These are phyloP conservation scores for Blastocystis hominis DNA, from an alignment of 352 stramenopile genomes.

Conservation along the genomic window DNA sequence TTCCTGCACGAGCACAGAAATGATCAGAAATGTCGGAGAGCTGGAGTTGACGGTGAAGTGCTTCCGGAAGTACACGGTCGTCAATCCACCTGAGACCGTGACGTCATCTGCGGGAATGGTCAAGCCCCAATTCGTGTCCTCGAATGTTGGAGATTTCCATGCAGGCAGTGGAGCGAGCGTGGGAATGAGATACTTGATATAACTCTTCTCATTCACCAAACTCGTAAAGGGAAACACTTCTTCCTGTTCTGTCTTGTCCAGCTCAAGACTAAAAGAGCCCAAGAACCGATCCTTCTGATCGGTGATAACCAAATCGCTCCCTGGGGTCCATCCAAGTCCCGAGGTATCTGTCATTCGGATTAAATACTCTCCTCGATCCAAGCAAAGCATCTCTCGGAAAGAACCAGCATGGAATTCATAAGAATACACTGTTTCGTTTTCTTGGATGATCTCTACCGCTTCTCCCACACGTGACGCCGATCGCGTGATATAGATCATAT, in stretches of 20 bases:
- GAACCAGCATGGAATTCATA: not conserved
- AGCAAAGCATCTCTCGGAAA: not conserved
- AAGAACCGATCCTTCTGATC: not conserved
- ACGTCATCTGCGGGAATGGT: not conserved
- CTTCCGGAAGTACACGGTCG: conserved; percentile 18
- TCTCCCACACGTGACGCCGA: not conserved
- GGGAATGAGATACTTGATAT: not conserved
- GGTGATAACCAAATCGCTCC: not conserved
- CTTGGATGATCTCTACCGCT: not conserved
- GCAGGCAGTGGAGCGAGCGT: not conserved
- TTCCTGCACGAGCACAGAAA: not conserved
- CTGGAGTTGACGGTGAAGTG: not conserved
- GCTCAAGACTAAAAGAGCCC: not conserved
- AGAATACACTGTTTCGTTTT: not conserved
- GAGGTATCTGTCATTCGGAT: not conserved
- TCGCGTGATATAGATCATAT: not conserved
- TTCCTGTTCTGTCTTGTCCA: not conserved
- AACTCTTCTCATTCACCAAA: not conserved
- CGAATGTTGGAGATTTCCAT: not conserved
- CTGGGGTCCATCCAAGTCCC: not conserved
- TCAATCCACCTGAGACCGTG: not conserved
- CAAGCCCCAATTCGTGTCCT: not conserved
- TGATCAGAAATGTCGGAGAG: not conserved
- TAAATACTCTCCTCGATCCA: not conserved
- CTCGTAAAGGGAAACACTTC: not conserved